Base-by-base conservation (phyloP, 805 yeast genomes). In the Candida hispaniensis region DNA sequence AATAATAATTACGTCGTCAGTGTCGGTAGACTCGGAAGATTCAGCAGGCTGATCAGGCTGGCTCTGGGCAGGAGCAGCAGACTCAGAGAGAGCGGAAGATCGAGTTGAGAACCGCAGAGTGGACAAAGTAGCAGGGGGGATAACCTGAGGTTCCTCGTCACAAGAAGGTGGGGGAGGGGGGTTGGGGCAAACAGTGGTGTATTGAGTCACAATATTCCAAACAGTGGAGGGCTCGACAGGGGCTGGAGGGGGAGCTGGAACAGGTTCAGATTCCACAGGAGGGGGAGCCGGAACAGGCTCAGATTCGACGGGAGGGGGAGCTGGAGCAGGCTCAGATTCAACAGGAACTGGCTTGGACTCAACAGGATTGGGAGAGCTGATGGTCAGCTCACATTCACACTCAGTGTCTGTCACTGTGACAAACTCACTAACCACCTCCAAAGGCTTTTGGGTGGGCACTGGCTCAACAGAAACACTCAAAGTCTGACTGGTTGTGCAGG, bases 221-320 rank as follows among this genome's bases (percentile, higher is more conserved):
- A 32, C 36, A 11, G 36, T 32, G 18, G 28, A 22, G 23, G 27
- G 35, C 22, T 16, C 24, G 25, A 14, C 24, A 21, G 26, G 47
- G 42, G 12, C 38, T 29, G 26, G 32, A 18, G 24, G 39, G 34
- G 30, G 15, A 27, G 35, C 23, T 30, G 2, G 38, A 41, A 12
- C 27, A 32, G 12, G 40, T 26, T 11, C 28, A 27, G 26, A 14
- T 11, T 15, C 30, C 16, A 20, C 17, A 12, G 27, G 25, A 27
- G 34, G n/a, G 21, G 26, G 23, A 20, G 34, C 13, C 34, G 39
- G 18, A 10, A 23, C 16, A 7, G 30, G 18, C 6, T 14, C 29
- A 17, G 21, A 10, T 15, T 30, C 20, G 8, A 16, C 19, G 7
- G 24, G 33, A 9, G 15, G 17, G 18, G 17, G 18, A 26, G 18